Evolutionary conservation across 108 stramenopile species (phyloP), one percentile per base, ranked within the genome.

Genomic region (Licmophora abbreviata): DNA sequence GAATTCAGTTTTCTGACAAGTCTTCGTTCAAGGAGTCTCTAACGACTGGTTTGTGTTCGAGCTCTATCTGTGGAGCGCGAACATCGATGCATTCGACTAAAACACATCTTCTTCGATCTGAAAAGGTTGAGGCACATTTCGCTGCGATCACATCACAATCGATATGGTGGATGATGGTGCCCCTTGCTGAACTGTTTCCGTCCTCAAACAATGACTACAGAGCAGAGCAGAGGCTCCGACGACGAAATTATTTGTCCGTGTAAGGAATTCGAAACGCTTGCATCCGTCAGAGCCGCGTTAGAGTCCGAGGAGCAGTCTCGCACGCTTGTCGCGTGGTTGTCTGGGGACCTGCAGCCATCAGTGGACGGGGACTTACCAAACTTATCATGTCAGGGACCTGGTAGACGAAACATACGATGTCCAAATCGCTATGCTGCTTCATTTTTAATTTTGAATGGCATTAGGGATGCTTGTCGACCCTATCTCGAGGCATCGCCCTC

Each of bases 381-480:
- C 37, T 32, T 21, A 26, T 26, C 37, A 28, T 24, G 32, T 20
- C 6, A 5, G 34, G 11, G 9, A 12, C 34, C 34, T 35, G 2
- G 8, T 2, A 3, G 6, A 25, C 24, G 1, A 3, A 14, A n/a
- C 44, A 12, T 11, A 11, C 34, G 34, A 35, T 46, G 44, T 46
- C 24, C 14, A 25, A 46, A 46, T 9, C 44, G 44, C 21, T 1
- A 25, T 2, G 25, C 14, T 3, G 56, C 76, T 6, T 83, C 88
- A 1, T 73, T 85, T 58, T 46, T 63, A 0, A 74, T 85, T 36
- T 58, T 85, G 17, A 85, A 81, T 55, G 81, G 72, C 7, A 76
- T 90, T 46, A 76, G 84, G 27, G 82, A 81, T 66, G 88, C 81
- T 4, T 85, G 81, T 56, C 76, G 74, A 31, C 58, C 50, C 4